A percentile compares a stretch with the other conserved stretches of the same genome.
Conservation (phyloP, 805 yeast species). For the Saccharomycopsis sp. region DNA sequence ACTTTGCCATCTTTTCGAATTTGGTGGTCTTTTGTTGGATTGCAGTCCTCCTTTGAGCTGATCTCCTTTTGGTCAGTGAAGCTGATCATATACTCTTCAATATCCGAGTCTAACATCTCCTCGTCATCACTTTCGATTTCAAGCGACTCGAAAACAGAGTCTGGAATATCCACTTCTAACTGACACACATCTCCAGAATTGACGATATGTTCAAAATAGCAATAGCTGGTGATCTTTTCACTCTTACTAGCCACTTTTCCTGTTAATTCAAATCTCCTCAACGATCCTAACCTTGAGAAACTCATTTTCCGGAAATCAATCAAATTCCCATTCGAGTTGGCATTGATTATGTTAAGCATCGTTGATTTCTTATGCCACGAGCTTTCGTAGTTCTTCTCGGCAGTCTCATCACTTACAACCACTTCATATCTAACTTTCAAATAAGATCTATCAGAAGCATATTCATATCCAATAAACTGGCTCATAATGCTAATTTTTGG, state of each 20-base stretch:
- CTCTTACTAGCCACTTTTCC: conserved; percentile 21
- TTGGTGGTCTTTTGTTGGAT: too few species aligned
- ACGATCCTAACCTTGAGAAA: conserved; percentile 24
- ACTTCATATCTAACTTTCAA: conserved; percentile 13
- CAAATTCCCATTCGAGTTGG: conserved; percentile 30
- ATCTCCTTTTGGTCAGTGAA: conserved; percentile 3
- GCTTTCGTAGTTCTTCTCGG: conserved; percentile 18
- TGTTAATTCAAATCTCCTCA: conserved; percentile 27
- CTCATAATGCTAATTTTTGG: conserved; percentile 32
- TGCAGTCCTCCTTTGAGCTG: not conserved
- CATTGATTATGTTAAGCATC: conserved; percentile 29
- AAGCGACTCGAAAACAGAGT: conserved; percentile 22
- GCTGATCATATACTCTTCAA: not conserved
- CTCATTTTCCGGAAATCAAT: conserved; percentile 40
- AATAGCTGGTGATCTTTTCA: conserved; percentile 27
- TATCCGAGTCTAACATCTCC: conserved; percentile 9
- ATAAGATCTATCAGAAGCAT: not conserved
- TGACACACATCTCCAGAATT: conserved; percentile 25
- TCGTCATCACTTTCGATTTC: conserved; percentile 24
- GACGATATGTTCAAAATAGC: conserved; percentile 36
- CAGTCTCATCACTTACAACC: conserved; percentile 23
- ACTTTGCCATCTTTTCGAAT: conserved; percentile 28
- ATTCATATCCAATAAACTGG: conserved; percentile 20
- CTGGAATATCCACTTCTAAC: conserved; percentile 19
- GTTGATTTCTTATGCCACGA: conserved; percentile 32